Percentiles rank a stretch among this genome's conserved stretches.
phyloP scores from a whole-genome alignment of 2,329 filamentous ascomycete genomes.

The Botrytis byssoidea region DNA sequence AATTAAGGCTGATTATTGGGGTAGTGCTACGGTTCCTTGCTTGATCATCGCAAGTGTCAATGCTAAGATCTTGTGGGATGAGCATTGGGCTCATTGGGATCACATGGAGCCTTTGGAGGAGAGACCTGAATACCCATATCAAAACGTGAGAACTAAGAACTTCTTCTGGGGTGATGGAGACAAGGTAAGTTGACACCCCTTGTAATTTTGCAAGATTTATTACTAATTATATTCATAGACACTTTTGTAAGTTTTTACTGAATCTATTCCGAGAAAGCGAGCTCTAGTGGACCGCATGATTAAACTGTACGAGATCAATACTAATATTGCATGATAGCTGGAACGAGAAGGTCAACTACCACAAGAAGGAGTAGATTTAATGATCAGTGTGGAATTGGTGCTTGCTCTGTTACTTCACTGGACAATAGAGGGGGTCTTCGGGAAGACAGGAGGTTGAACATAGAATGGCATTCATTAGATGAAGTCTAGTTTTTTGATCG shows the following conservation, averaged over 20 bases:
- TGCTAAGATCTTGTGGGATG: conserved; percentile 86
- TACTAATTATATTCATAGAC: conserved; percentile 48
- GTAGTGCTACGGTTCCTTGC: conserved; percentile 71
- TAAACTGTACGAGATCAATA: not conserved
- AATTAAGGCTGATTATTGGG: conserved; percentile 25
- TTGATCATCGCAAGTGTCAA: conserved; percentile 73
- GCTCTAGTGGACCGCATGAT: not conserved
- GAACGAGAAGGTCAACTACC: conserved; percentile 94
- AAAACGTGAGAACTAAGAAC: conserved; percentile 97
- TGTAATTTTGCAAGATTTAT: conserved; percentile 20
- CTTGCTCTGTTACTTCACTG: conserved; percentile 7
- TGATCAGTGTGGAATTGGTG: not conserved
- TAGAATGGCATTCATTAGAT: conserved; percentile 22
- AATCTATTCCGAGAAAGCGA: conserved; percentile 12
- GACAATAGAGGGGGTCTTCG: not conserved
- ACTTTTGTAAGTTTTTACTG: conserved; percentile 57
- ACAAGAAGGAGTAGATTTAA: conserved; percentile 55
- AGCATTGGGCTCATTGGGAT: conserved; percentile 95
- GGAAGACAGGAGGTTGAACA: conserved; percentile 9
- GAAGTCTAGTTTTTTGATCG: conserved; percentile 19
- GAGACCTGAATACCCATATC: conserved; percentile 89
- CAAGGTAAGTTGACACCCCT: conserved; percentile 60
- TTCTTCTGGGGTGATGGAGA: conserved; percentile 93
- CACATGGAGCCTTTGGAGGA: conserved; percentile 88
- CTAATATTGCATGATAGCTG: conserved; percentile 58